Evolutionary conservation across 129 eudicot species (phyloP).

Genomic region (Helichrysum umbraculigerum): DNA sequence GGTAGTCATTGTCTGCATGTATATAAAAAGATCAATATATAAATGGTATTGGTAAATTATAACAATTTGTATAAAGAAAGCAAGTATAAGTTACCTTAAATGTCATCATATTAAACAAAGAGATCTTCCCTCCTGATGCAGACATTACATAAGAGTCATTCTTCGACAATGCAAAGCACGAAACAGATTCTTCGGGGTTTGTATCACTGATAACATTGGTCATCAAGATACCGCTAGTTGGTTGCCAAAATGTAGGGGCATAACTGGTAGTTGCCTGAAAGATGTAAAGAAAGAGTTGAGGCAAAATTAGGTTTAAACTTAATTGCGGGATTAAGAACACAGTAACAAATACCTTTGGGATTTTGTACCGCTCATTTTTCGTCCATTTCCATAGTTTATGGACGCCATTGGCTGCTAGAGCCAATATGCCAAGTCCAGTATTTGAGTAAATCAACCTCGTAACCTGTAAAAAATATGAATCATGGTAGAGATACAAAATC

Average conservation of each 20-base stretch:
- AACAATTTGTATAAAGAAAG: background rate
- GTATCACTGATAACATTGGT: slow-evolving; percentile 74
- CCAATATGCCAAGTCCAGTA: slow-evolving; percentile 74
- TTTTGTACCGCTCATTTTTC: slow-evolving; percentile 57
- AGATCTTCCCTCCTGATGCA: slow-evolving; percentile 89
- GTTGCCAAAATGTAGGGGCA: slow-evolving; percentile 78
- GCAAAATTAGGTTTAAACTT: background rate
- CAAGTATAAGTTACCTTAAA: slow-evolving; percentile 51
- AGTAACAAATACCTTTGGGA: slow-evolving; percentile 51
- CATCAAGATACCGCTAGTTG: slow-evolving; percentile 83
- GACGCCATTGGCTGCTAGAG: slow-evolving; percentile 78
- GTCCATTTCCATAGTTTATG: slow-evolving; percentile 91
- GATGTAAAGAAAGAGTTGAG: background rate
- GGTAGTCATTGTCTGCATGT: slow-evolving; percentile 81
- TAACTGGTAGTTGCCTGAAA: slow-evolving; percentile 68
- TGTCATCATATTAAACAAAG: slow-evolving; percentile 88
- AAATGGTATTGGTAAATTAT: background rate
- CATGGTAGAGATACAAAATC: background rate
- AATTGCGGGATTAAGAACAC: background rate
- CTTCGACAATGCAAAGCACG: slow-evolving; percentile 90
- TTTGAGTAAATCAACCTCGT: slow-evolving; percentile 79
- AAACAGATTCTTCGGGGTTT: slow-evolving; percentile 76
- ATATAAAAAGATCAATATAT: background rate
- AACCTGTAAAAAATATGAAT: slow-evolving; percentile 40
- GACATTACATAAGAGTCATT: slow-evolving; percentile 91